Base-by-base conservation (phyloP, 2,329 filamentous ascomycete genomes). In the Colletotrichum aenigma region DNA sequence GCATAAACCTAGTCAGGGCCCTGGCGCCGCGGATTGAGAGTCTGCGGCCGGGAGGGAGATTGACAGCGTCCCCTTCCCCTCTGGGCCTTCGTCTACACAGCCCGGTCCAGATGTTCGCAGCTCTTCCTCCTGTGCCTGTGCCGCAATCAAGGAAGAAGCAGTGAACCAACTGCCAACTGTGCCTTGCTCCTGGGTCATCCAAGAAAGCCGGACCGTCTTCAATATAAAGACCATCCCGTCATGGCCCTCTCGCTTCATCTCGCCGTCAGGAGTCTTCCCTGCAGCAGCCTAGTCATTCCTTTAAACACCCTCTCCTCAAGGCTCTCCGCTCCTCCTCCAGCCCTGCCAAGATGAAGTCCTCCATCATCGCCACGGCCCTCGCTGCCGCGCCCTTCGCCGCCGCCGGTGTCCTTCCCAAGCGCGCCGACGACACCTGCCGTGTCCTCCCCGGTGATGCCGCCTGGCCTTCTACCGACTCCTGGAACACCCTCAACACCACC, bases 401-500 rank as follows among this genome's bases (percentile, higher is more conserved):
- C 30, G 66, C 74, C 13, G 71, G 60, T 6, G 56, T 74, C 24
- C 74, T 76, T 56, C 74, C 61, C 36, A 75, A 75, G 66, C 74
- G 71, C 60, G 74, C 58, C 30, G 66, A 64, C 12, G 61, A 70
- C 30, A 24, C 28, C 13, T 52, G 88, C 78, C 84, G 85, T 15
- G 88, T 85, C 80, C 84, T 88, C 52, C 90, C 91, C 1, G 87
- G 86, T 18, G 89, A 92, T 71, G n/a, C 77, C 1, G 87, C 85
- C 79, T 93, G 91, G 90, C 91, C 91, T 0, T 81, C 82, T 0
- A 26, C 77, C 1, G 61, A 78, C 2, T 81, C 82, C 7, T 93
- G 91, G 91, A 78, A 82, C 8, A 70, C 79, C 0, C 86, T 93
- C 67, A 92, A 93, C 78, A 70, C 80, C 16, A 87, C 90, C 1